These are phyloP conservation scores for Sphaceloma murrayae DNA, from an alignment of 2,329 filamentous ascomycete genomes.

Conservation along the genomic window DNA sequence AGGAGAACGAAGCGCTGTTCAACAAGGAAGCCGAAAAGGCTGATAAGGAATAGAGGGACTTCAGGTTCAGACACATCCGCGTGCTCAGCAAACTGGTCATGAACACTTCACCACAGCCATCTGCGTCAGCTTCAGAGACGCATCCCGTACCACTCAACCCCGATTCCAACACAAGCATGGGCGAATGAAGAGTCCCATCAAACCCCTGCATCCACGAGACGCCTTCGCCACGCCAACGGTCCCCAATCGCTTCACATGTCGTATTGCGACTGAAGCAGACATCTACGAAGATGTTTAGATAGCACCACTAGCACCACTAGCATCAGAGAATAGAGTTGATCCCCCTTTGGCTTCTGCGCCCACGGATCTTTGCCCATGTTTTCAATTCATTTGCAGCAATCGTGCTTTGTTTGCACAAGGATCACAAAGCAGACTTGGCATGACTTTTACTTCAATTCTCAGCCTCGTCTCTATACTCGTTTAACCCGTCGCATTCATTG, in stretches of 20 bases:
- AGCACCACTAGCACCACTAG: constrained; percentile 5
- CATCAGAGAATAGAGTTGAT: no score
- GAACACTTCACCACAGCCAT: not conserved
- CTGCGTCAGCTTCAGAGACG: not conserved
- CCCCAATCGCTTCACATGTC: constrained; percentile 7
- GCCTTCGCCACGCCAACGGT: constrained; percentile 1
- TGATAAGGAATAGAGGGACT: constrained; percentile 1
- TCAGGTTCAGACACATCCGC: not conserved
- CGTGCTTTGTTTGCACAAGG: no score
- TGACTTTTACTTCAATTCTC: no score
- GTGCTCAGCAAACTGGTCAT: not conserved
- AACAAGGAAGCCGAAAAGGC: constrained; percentile 25
- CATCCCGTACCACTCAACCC: no score
- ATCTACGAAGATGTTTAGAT: constrained; percentile 10
- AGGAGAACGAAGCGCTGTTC: constrained; percentile 89
- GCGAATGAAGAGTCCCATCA: no score
- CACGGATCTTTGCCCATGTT: no score
- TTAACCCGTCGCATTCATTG: no score
- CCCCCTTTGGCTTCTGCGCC: not conserved
- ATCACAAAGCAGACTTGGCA: no score
- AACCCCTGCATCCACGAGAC: constrained; percentile 10
- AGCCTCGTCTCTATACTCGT: no score
- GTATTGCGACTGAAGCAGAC: not conserved
- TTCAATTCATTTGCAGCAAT: no score
- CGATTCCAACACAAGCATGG: no score